Base-by-base conservation (phyloP, 2,329 filamentous ascomycete species). In the Arachnomyces sp. region DNA sequence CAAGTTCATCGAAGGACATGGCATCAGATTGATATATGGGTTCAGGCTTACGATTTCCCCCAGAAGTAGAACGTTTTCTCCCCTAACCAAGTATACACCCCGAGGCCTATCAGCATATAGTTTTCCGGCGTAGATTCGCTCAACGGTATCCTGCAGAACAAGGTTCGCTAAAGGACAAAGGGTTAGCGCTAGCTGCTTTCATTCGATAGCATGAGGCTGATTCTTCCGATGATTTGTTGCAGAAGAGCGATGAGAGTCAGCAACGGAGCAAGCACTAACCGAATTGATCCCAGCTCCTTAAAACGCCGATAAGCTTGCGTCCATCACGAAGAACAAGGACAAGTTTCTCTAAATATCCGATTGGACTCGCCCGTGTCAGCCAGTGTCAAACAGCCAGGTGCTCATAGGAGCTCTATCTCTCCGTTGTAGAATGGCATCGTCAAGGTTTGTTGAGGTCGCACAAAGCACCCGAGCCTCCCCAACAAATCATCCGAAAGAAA, bases 261-360 rank as follows among this genome's bases (percentile, higher is more conserved):
- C 9, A 5, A 9, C 20, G 20, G 20, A 9, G 20, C 20, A 25
- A 36, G 29, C 31, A 63, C 72, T 56, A 80, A 94, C 89, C 90
- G 58, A 94, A 96, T 65, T 98, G 92, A 66, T 98, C 92, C 87
- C 92, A 98, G 53, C 86, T 94, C 56, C 92, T 76, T 51, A 98
- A 68, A 34, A 96, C 85, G 20, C 92, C 92, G 51, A 94, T 84
- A 51, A 96, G 72, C 68, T 96, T 96, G 54, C 90, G 79, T 46
- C 93, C 92, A 60, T 98, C 92, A 52, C 92, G 83, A 40, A 98
- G 75, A 34, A 89, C 80, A 42, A 96, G 76, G 67, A 95, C 80
- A 44, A 98, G 79, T 69, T 98, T 98, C 71, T 98, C 92, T 96
- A 28, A 18, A 43, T 28, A 12, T 12, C 15, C 31, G n/a, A 12